Evolutionary conservation across 331 rosid genomes (phyloP).

Genomic region (Pyrus hybrid): DNA sequence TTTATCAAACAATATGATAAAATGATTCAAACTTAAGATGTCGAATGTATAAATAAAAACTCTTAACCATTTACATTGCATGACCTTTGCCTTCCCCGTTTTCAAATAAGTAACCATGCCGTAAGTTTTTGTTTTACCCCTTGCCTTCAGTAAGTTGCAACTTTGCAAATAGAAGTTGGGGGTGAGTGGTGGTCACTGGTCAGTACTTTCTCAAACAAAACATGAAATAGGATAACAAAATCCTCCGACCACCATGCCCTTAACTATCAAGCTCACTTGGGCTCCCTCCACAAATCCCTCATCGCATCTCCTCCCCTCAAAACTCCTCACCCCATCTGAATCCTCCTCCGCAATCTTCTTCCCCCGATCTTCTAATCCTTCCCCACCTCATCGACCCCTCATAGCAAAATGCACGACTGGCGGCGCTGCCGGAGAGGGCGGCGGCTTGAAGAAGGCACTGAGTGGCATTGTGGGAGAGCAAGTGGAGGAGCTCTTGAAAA

Average conservation of each 20-base stretch:
- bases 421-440: constrained; percentile 19
- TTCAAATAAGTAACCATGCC: no score
- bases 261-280: constrained; percentile 18
- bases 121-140: no score
- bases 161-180: no score
- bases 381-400: constrained; percentile 5
- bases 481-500: constrained; percentile 51
- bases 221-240: constrained; percentile 2
- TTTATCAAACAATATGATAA: no score
- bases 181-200: no score
- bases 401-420: constrained; percentile 17
- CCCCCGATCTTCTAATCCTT: constrained; percentile 2
- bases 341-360: background rate
- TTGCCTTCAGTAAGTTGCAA: no score
- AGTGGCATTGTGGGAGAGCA: constrained; percentile 45
- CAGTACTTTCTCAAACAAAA: background rate
- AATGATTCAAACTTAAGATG: no score
- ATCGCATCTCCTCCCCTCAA: background rate
- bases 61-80: no score
- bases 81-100: no score
- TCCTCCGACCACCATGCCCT: constrained; percentile 17
- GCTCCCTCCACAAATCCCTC: constrained; percentile 20
- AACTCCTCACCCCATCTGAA: background rate
- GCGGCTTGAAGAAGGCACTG: constrained; percentile 39
- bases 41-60: no score